Percentiles rank a stretch among this genome's conserved stretches.
Conservation (phyloP, 495 filamentous ascomycete genomes). For the Hypoxylon rickii region DNA sequence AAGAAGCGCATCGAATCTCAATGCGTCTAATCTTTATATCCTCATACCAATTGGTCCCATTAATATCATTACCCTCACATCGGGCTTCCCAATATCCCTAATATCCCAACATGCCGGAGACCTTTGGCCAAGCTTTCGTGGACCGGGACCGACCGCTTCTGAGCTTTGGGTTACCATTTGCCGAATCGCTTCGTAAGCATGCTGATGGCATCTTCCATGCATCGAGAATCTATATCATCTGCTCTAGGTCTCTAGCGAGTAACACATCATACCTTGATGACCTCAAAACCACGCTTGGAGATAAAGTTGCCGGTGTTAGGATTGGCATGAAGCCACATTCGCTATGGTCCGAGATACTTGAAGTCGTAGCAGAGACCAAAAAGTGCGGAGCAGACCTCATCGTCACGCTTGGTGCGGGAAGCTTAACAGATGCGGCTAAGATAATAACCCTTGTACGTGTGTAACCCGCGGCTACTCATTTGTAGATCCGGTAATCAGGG, state of each 20-base stretch:
- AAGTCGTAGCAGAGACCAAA: slow-evolving; percentile 53
- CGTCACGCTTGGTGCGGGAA: slow-evolving; percentile 63
- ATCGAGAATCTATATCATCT: slow-evolving; percentile 60
- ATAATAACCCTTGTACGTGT: slow-evolving; percentile 54
- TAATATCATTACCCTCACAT: too few species aligned
- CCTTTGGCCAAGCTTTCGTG: slow-evolving; percentile 32
- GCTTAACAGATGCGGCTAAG: slow-evolving; percentile 63
- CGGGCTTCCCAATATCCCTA: too few species aligned
- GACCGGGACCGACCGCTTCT: slow-evolving; percentile 31
- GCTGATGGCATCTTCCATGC: slow-evolving; percentile 48
- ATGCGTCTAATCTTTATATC: too few species aligned
- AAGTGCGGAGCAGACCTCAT: slow-evolving; percentile 54
- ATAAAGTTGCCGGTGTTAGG: slow-evolving; percentile 52
- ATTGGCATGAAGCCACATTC: slow-evolving; percentile 63
- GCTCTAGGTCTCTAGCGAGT: slow-evolving; percentile 54
- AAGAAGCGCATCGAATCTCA: too few species aligned
- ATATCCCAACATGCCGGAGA: slow-evolving; percentile 31
- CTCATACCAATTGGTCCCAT: too few species aligned
- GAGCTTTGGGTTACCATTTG: slow-evolving; percentile 42
- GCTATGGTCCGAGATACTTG: slow-evolving; percentile 60
- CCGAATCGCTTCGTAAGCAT: slow-evolving; percentile 41
- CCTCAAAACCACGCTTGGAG: slow-evolving; percentile 45
- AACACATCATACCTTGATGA: slow-evolving; percentile 54
- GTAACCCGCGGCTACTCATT: background rate
- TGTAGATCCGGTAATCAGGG: background rate